Evolutionary conservation across 345 rosid species (phyloP), one percentile per base, ranked within the genome.

Genomic region (Rhodamnia rubescens): DNA sequence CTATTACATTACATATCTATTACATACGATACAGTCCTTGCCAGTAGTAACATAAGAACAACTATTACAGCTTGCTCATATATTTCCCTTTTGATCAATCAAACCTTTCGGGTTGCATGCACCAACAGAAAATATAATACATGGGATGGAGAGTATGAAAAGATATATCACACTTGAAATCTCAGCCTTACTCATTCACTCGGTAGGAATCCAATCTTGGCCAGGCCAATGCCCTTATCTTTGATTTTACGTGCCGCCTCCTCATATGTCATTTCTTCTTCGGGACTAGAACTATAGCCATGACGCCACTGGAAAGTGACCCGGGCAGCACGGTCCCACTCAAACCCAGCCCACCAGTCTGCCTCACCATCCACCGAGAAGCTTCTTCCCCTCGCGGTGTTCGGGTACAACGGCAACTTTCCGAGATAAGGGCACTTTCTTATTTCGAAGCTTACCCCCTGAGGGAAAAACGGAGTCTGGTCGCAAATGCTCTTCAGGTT

Each of bases 351-450:
- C 75, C 12, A 32, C 75, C 24, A 32, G 22, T 5, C 6, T 4
- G 0, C 0, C 0, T 4, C 1, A 11, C 1, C 75, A 0, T 0
- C 0, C 0, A 64, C 15, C 1, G 3, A 8, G 75, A 64, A 16
- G 22, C 40, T 7, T 11, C 54, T 16, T 64, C 75, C 24, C 44
- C 11, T 64, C 3, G 0, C 0, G 6, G 22, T 1, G 1, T 8
- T 16, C 44, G 6, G 32, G 24, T 32, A 12, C 11, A 4, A 8
- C 2, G 74, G 74, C 8, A 61, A 61, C 40, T 15, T 29, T 27
- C 1, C 27, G 5, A 61, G 40, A 14, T 1, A 1, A 7, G 1
- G 40, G 5, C 74, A 49, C 3, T 2, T 0, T 4, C 0, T 0
- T 11, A 49, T 10, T 2, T 3, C 13, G 54, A 52, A 4, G 54